Evolutionary conservation across 306 rosid species (phyloP).

Genomic region (Vigna trinervia): DNA sequence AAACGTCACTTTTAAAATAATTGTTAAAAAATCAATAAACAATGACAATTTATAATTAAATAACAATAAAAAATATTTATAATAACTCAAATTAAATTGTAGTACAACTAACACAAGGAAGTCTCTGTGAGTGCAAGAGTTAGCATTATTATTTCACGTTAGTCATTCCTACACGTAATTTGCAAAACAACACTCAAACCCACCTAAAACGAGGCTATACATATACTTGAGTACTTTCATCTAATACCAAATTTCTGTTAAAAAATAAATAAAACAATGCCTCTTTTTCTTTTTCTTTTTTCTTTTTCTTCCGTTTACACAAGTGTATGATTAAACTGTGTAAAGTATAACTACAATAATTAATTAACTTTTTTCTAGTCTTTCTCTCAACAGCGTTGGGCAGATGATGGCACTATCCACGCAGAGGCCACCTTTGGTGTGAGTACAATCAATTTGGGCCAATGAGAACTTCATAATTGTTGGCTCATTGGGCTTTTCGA

Average conservation of each 20-base stretch:
- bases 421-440: slow-evolving; percentile 88
- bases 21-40: too few relatives aligned
- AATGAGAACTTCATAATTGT: slow-evolving; percentile 67
- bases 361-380: slow-evolving; percentile 26
- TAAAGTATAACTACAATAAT: not conserved
- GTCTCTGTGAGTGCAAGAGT: not conserved
- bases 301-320: not conserved
- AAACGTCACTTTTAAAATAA: too few relatives aligned
- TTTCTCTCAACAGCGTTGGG: slow-evolving; percentile 54
- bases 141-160: not conserved
- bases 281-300: too few relatives aligned
- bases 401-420: slow-evolving; percentile 69
- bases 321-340: not conserved
- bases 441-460: slow-evolving; percentile 94
- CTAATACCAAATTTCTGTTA: not conserved
- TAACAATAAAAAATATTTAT: too few relatives aligned
- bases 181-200: slow-evolving; percentile 30
- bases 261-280: not conserved
- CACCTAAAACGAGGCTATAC: slow-evolving; percentile 40
- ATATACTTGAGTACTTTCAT: slow-evolving; percentile 14
- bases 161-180: not conserved
- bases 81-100: too few relatives aligned
- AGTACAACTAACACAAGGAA: not conserved
- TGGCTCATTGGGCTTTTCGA: slow-evolving; percentile 48
- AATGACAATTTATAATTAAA: not conserved